Conservation (phyloP, 257 asterid species). For the Penstemon davidsonii region DNA sequence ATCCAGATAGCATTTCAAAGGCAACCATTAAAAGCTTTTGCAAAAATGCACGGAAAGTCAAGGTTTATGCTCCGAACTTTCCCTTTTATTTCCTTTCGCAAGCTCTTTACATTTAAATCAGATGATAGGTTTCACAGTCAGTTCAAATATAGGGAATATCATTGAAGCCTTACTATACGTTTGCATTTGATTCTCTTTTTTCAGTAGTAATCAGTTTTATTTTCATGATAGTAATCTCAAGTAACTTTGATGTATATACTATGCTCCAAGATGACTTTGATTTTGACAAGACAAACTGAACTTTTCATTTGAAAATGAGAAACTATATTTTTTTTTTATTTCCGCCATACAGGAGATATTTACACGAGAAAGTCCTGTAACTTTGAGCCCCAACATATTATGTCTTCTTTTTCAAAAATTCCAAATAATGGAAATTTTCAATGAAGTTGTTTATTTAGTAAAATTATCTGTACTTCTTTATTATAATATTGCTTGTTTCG, state of each 20-base stretch:
- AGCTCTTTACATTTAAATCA: neutral
- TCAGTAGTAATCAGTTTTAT: neutral
- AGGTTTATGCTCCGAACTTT: constrained; percentile 38
- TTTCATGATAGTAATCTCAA: neutral
- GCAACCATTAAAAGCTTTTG: constrained; percentile 75
- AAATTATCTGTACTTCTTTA: constrained; percentile 22
- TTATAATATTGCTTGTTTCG: constrained; percentile 11
- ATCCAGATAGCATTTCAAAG: constrained; percentile 79
- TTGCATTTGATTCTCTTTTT: constrained; percentile 4
- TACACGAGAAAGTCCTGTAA: constrained; percentile 2
- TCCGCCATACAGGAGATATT: neutral
- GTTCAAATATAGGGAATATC: neutral
- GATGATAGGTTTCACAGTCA: neutral
- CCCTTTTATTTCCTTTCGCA: neutral
- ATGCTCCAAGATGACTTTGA: neutral
- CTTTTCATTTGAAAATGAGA: neutral
- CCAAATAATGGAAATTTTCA: neutral
- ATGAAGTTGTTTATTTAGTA: neutral
- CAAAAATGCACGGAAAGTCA: constrained; percentile 88
- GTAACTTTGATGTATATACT: neutral
- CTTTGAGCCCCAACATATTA: constrained; percentile 4
- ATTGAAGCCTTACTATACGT: constrained; percentile 6
- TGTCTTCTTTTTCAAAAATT: neutral
- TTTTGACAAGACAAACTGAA: constrained; percentile 3
- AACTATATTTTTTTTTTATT: neutral